These are phyloP conservation scores for Solanum appendiculatum DNA, from an alignment of 257 asterid genomes.

Conservation along the genomic window DNA sequence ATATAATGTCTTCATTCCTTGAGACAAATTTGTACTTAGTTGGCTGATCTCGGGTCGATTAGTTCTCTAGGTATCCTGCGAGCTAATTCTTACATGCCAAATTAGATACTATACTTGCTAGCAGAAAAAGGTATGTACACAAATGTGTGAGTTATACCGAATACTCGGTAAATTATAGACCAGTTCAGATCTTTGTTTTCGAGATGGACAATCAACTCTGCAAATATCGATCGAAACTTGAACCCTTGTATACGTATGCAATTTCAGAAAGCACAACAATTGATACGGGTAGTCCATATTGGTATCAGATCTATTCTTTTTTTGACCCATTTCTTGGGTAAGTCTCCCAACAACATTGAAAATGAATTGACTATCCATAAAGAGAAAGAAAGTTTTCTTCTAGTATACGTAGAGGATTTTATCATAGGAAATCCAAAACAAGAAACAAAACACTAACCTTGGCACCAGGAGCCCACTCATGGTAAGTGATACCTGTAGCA, in stretches of 20 bases:
- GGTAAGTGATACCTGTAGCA: conserved; percentile 86
- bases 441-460: conserved; percentile 48
- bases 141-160: too few relatives aligned
- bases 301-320: not conserved
- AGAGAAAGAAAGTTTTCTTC: too few relatives aligned
- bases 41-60: not conserved
- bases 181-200: too few relatives aligned
- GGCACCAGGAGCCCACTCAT: conserved; percentile 99
- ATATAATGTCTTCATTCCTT: not conserved
- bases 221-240: too few relatives aligned
- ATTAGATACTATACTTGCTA: not conserved
- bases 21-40: not conserved
- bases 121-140: not conserved
- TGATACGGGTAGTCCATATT: not conserved
- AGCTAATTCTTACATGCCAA: not conserved
- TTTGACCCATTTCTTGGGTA: too few relatives aligned
- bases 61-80: not conserved
- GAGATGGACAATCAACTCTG: too few relatives aligned
- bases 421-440: not conserved
- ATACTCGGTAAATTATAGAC: too few relatives aligned
- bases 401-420: not conserved
- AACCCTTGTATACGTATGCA: too few relatives aligned
- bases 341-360: too few relatives aligned
- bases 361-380: too few relatives aligned
- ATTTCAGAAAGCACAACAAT: too few relatives aligned